Base-by-base conservation (phyloP, 306 rosid species). In the Medicago truncatula region DNA sequence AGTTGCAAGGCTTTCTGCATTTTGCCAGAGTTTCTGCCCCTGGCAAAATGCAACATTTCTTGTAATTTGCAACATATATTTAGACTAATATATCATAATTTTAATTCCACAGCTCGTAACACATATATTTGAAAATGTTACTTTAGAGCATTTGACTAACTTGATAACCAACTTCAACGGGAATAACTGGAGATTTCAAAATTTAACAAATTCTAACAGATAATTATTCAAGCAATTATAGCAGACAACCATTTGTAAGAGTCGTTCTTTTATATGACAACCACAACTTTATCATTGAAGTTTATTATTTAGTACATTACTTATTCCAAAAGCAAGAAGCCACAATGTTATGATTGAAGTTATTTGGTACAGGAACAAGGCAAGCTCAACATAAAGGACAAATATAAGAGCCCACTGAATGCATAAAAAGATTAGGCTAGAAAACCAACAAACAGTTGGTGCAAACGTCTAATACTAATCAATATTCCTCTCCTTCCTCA, bases 401-500 rank as follows among this genome's bases (percentile, higher is more conserved):
- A 77, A 21, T 60, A 74, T 46, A 36, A 49, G 16, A 47, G 49
- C 62, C 44, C 53, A 49, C n/a, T 60, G 9, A 54, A 17, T 58
- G 36, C 59, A 15, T 18, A 1, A 70, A 25, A 12, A n/a, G 2
- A 31, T 4, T 2, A 5, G 47, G 25, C 52, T 46, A 28, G 6
- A 57, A 38, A 52, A 25, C 16, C 9, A 13, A 68, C 49, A 73
- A 44, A 67, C 9, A 34, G 74, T 15, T 8, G 31, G 6, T 54
- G 47, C 43, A 62, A 58, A 74, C 23, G 14, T 18, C 15, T 68
- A 44, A 64, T 38, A 25, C 5, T 58, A 11, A 70, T 86, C 74
- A 89, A 65, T 91, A 91, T n/a, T 91, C 92, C 0, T 87, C 97
- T 11, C 80, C 89, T 10, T 87, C 97, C 0, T 91, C 94, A 2